Evolutionary conservation across 192 early-diverging fungal genomes (phyloP).

Genomic region (Pilobolus umbonatus): DNA sequence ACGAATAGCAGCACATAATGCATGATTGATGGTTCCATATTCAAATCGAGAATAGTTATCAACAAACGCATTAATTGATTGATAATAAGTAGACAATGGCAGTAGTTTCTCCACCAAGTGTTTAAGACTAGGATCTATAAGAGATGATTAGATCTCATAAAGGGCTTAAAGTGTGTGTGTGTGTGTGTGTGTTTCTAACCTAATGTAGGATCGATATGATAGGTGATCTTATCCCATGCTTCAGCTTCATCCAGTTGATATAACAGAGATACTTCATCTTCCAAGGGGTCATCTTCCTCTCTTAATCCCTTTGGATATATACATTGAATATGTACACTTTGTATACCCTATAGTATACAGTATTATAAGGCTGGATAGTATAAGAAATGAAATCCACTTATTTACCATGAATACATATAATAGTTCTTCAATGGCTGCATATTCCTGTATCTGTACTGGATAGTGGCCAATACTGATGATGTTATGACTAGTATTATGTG

Average conservation of each 20-base stretch:
- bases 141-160: background rate
- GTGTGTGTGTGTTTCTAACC: conserved; percentile 33
- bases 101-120: conserved; percentile 75
- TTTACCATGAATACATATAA: conserved; percentile 80
- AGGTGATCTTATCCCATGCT: conserved; percentile 32
- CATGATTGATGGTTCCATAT: conserved; percentile 86
- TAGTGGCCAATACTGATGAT: conserved; percentile 31
- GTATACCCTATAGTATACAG: conserved; percentile 55
- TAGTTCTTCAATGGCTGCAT: conserved; percentile 82
- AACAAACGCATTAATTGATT: conserved; percentile 73
- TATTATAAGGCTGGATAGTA: background rate
- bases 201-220: conserved; percentile 40
- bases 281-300: conserved; percentile 40
- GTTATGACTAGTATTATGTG: background rate
- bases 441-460: conserved; percentile 64
- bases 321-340: conserved; percentile 66
- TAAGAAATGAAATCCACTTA: background rate
- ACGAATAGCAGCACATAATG: conserved; percentile 79
- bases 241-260: background rate
- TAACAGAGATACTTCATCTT: conserved; percentile 14
- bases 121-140: conserved; percentile 57
- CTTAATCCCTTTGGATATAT: conserved; percentile 31
- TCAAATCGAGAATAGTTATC: conserved; percentile 65
- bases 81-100: conserved; percentile 73
- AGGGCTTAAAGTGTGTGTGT: background rate